Conservation (phyloP, 345 rosid species). For the Hibiscus trionum region DNA sequence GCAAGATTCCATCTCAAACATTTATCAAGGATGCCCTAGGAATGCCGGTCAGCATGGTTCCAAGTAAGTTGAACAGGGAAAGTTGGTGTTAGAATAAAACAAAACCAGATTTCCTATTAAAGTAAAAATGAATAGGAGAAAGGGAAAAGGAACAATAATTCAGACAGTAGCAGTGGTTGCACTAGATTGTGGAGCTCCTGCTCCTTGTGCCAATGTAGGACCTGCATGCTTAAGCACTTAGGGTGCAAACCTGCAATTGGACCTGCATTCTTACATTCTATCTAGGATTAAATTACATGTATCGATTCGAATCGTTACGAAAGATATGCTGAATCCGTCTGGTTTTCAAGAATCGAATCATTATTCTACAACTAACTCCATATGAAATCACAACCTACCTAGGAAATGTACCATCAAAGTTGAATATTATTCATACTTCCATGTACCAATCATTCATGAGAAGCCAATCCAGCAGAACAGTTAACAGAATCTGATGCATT, state of each 20-base stretch:
- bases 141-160: constrained; percentile 16
- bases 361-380: constrained; percentile 10
- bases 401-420: constrained; percentile 12
- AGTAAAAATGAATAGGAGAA: constrained; percentile 4
- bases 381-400: background rate
- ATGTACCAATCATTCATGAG: constrained; percentile 17
- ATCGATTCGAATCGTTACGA: constrained; percentile 16
- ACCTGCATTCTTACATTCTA: constrained; percentile 21
- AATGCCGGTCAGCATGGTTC: constrained; percentile 83
- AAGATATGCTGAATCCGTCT: constrained; percentile 14
- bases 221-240: constrained; percentile 46
- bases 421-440: constrained; percentile 11
- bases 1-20: constrained; percentile 69
- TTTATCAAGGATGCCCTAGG: constrained; percentile 76
- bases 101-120: constrained; percentile 7
- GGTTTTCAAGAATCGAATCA: constrained; percentile 40
- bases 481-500: constrained; percentile 2
- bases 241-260: constrained; percentile 49
- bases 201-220: constrained; percentile 41
- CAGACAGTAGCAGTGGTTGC: constrained; percentile 36
- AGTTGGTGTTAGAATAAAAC: background rate
- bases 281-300: constrained; percentile 14
- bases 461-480: background rate
- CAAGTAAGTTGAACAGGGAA: constrained; percentile 42
- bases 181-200: constrained; percentile 50